Evolutionary conservation across 2,329 filamentous ascomycete genomes (phyloP), one percentile per base, ranked within the genome.

Genomic region (Microsporum canis): DNA sequence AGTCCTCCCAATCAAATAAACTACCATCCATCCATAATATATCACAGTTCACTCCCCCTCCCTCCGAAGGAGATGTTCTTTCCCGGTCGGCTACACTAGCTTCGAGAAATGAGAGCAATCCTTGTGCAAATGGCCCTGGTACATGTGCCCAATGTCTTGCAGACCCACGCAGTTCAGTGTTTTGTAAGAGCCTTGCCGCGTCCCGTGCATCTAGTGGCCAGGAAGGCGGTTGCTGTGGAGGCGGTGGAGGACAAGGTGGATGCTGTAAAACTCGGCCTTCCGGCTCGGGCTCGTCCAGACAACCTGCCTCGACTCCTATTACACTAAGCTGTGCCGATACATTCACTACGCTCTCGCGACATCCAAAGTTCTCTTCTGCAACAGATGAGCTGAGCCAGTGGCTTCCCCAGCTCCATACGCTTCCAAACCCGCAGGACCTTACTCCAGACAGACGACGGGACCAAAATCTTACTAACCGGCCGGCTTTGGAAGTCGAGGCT

Each of bases 171-270:
- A 89, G 88, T 2, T 89, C 88, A 1, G 82, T 91, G 41, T 94
- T 94, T 77, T 94, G 89, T 74, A 87, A 89, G 64, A 87, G 88
- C 8, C 82, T 92, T 59, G 88, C 88, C 29, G 88, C 88, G 63
- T 86, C 71, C 62, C 76, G 71, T 62, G 69, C 72, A 63, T 69
- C 69, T 60, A 71, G 68, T 64, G 70, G 67, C 47, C 68, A 68
- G 63, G 68, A 75, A 57, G 62, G 31, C 4, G 57, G 56, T 10
- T 60, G 63, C 27, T 83, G 83, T 57, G 88, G 87, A 72, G 84
- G 83, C 67, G 83, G 85, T 49, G 78, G 78, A 45, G 72, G 76
- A 17, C 81, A 79, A 12, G 83, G 82, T 12, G 84, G 84, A 39
- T 89, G 87, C 72, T 90, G 87, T 68, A 76, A 78, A 63, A 73